Conservation (phyloP, 208 protist genomes). For the Trypanosoma cruzi region DNA sequence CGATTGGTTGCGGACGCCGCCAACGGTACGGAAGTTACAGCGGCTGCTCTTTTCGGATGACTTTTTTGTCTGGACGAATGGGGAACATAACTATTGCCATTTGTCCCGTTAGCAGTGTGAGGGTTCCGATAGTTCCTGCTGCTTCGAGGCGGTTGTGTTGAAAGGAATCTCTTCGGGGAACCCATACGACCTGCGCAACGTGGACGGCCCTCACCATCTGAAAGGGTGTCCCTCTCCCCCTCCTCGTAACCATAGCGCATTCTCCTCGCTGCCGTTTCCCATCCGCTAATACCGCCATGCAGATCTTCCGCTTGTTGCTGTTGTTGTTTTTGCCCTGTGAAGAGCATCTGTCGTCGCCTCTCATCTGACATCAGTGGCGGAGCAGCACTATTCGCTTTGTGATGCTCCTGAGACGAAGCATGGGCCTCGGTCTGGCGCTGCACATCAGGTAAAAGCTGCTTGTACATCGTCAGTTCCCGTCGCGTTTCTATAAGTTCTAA, state of each 20-base stretch:
- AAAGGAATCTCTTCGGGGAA: neutral
- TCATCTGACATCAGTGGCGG: neutral
- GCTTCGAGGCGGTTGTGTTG: neutral
- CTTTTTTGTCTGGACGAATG: neutral
- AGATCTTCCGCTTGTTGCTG: neutral
- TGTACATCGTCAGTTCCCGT: constrained; percentile 17
- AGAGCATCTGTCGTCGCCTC: neutral
- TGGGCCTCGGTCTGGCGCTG: neutral
- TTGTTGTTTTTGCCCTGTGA: neutral
- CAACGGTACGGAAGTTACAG: neutral
- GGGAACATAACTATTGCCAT: neutral
- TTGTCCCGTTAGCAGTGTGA: neutral
- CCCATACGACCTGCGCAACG: neutral
- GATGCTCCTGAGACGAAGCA: neutral
- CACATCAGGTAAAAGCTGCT: constrained; percentile 7
- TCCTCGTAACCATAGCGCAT: neutral
- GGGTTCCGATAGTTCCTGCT: neutral
- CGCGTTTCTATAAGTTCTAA: constrained; percentile 25
- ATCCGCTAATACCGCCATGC: constrained; percentile 4
- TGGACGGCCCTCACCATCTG: neutral
- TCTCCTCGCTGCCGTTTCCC: neutral
- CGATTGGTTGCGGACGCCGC: neutral
- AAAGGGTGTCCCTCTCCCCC: neutral
- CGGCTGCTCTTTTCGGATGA: neutral
- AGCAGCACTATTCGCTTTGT: neutral